These are phyloP conservation scores for Stropharia rugosoannulata DNA, from an alignment of 768 basidiomycete genomes.

Conservation along the genomic window DNA sequence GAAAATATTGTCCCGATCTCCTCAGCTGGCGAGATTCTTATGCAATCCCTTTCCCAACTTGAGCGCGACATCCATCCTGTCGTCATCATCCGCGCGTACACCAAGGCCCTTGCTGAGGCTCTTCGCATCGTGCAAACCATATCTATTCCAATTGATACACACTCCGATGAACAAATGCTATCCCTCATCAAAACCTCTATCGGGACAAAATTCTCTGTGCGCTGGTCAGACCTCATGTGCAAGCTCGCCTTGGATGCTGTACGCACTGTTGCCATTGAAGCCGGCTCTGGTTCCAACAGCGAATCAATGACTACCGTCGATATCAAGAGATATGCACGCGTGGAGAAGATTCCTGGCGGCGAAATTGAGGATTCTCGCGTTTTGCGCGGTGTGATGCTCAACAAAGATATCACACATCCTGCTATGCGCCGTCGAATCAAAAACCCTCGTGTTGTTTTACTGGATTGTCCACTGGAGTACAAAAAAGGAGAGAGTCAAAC, in stretches of 20 bases:
- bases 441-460: constrained; percentile 83
- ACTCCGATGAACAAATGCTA: constrained; percentile 89
- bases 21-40: constrained; percentile 91
- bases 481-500: constrained; percentile 99
- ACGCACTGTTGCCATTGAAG: constrained; percentile 56
- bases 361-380: constrained; percentile 94
- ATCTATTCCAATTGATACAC: constrained; percentile 86
- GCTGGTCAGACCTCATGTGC: constrained; percentile 99
- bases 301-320: constrained; percentile 86
- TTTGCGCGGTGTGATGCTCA: constrained; percentile 90
- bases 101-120: constrained; percentile 91
- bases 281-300: constrained; percentile 25
- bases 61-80: constrained; percentile 98
- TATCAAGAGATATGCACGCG: constrained; percentile 96
- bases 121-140: constrained; percentile 86
- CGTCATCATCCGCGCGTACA: constrained; percentile 97
- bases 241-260: constrained; percentile 91
- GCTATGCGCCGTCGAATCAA: constrained; percentile 91
- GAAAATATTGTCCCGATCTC: not conserved
- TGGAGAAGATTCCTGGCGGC: constrained; percentile 97
- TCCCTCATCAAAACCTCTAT: constrained; percentile 97
- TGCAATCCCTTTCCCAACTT: constrained; percentile 88
- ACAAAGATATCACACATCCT: constrained; percentile 99
- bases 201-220: constrained; percentile 95
- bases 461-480: constrained; percentile 97